A percentile compares a stretch with the other conserved stretches of the same genome.
phyloP scores from a whole-genome alignment of 2,329 filamentous ascomycete genomes.

The Diaporthe citriasiana region DNA sequence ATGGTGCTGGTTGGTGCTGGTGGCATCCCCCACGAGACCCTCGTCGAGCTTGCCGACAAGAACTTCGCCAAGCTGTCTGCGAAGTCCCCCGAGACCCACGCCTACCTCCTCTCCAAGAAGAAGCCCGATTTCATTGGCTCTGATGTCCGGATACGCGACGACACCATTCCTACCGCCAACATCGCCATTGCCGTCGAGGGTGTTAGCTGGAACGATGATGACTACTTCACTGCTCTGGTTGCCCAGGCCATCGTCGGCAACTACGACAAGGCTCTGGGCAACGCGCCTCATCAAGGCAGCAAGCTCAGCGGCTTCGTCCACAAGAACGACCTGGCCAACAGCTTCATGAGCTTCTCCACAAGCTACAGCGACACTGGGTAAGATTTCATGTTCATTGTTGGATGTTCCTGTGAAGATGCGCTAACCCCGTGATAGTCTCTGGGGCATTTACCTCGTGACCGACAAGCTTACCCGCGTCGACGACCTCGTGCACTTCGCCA shows the following conservation, averaged over 20 bases:
- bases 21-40: slow-evolving; percentile 92
- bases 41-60: slow-evolving; percentile 97
- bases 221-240: slow-evolving; percentile 98
- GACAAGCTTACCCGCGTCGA: slow-evolving; percentile 90
- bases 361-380: slow-evolving; percentile 99
- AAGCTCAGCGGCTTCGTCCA: slow-evolving; percentile 96
- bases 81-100: slow-evolving; percentile 80
- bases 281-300: slow-evolving; percentile 96
- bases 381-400: slow-evolving; percentile 52
- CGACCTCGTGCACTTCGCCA: slow-evolving; percentile 97
- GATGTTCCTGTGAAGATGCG: slow-evolving; percentile 30
- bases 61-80: slow-evolving; percentile 87
- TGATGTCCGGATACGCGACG: slow-evolving; percentile 94
- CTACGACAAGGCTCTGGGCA: slow-evolving; percentile 99
- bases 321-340: slow-evolving; percentile 96
- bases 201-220: slow-evolving; percentile 99
- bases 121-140: slow-evolving; percentile 97
- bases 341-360: slow-evolving; percentile 99
- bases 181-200: slow-evolving; percentile 99
- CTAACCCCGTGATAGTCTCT: slow-evolving; percentile 77
- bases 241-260: slow-evolving; percentile 99
- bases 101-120: slow-evolving; percentile 83
- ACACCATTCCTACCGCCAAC: slow-evolving; percentile 95
- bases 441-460: slow-evolving; percentile 98
- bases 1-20: slow-evolving; percentile 98